A percentile compares a stretch with the other conserved stretches of the same genome.
phyloP scores from a whole-genome alignment of 164 flowering plant species.

The Berberis vulgaris region DNA sequence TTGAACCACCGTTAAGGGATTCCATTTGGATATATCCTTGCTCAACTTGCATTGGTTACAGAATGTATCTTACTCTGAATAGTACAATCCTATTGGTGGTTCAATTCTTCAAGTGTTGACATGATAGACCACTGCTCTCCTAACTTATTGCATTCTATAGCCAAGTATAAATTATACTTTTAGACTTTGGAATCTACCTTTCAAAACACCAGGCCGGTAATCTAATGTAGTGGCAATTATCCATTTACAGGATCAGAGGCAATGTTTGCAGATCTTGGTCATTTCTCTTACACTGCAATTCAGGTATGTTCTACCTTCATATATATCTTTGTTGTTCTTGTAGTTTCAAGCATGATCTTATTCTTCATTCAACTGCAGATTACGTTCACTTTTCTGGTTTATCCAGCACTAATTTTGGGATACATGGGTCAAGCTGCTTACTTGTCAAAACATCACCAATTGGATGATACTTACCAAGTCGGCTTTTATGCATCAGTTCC shows the following conservation, averaged over 20 bases:
- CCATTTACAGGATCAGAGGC: conserved; percentile 54
- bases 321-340: background rate
- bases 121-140: background rate
- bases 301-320: conserved; percentile 25
- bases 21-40: too few relatives aligned
- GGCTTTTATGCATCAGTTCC: conserved; percentile 85
- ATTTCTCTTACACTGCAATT: conserved; percentile 50
- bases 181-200: background rate
- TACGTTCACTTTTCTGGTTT: conserved; percentile 81
- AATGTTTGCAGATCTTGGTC: conserved; percentile 69
- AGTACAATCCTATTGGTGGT: background rate
- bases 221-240: conserved; percentile 9
- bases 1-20: background rate
- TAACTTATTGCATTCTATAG: background rate
- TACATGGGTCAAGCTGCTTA: conserved; percentile 98
- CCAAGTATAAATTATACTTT: background rate
- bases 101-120: background rate
- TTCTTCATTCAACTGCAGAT: conserved; percentile 38
- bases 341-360: background rate
- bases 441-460: conserved; percentile 64
- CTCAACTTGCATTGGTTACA: too few relatives aligned
- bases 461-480: conserved; percentile 32
- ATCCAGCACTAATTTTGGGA: conserved; percentile 84
- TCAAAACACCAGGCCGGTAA: too few relatives aligned
- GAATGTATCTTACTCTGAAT: too few relatives aligned